Evolutionary conservation across 768 basidiomycete genomes (phyloP).

Genomic region (Lactarius hengduanensis): DNA sequence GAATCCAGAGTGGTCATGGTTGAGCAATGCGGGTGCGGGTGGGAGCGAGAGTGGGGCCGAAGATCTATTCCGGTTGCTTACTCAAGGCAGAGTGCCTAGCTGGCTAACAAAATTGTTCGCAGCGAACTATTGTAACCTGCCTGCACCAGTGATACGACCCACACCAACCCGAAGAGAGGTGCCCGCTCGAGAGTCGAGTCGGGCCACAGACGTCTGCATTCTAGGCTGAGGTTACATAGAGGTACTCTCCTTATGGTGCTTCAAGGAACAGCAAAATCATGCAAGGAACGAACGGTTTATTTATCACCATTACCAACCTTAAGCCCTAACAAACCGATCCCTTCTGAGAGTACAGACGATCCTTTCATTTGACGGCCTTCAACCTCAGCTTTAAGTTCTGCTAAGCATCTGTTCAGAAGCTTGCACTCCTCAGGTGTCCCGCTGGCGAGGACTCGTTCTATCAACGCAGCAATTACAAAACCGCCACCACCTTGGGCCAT

Average conservation of each 20-base stretch:
- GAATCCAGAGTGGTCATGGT: slow-evolving; percentile 12
- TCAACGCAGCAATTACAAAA: slow-evolving; percentile 74
- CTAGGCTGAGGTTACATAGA: no score
- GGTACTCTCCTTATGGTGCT: background rate
- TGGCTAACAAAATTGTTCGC: no score
- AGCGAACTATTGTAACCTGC: no score
- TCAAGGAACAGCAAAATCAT: background rate
- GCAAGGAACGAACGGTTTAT: background rate
- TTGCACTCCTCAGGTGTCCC: slow-evolving; percentile 17
- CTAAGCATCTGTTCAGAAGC: slow-evolving; percentile 8
- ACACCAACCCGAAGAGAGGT: background rate
- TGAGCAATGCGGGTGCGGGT: background rate
- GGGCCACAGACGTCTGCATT: background rate
- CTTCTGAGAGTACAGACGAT: slow-evolving; percentile 14
- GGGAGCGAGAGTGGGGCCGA: background rate
- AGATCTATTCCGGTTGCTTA: background rate
- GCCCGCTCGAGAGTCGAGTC: background rate
- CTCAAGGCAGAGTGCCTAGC: background rate
- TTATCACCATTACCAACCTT: background rate
- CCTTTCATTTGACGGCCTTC: slow-evolving; percentile 10
- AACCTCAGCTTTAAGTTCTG: slow-evolving; percentile 11
- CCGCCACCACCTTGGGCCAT: slow-evolving; percentile 66
- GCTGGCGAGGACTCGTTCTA: slow-evolving; percentile 47
- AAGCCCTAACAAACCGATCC: slow-evolving; percentile 11
- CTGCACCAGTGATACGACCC: background rate